Evolutionary conservation across 768 basidiomycete genomes (phyloP), one percentile per base, ranked within the genome.

Genomic region (Suillus luteus): DNA sequence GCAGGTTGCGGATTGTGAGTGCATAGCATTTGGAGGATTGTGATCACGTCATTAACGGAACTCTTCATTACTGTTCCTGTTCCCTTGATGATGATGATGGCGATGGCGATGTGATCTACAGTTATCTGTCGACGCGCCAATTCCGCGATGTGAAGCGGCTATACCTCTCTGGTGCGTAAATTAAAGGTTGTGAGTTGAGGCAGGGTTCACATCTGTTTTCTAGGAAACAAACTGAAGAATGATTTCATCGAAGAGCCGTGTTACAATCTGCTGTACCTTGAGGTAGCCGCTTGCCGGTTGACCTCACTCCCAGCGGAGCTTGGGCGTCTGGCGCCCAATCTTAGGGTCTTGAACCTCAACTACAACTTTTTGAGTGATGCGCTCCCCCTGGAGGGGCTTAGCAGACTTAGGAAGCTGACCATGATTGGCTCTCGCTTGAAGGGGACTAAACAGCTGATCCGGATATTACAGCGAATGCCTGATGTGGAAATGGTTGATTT

Each of bases 281-380:
- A 99, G 78, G 81, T 92, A 54, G 95, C 95, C 19, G 91, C 83
- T 33, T 98, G 97, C 75, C 85, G 91, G 65, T 79, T 99, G 66
- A 88, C 86, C 41, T 69, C 69, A 61, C 85, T 97, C 57, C 96
- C 96, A n/a, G 70, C 75, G 68, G 83, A 85, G 48, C 79, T 97
- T 68, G 82, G 83, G 60, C 72, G 72, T 54, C 77, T 91, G 62
- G 79, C 88, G 55, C 96, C 97, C 38, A 97, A 96, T 76, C 77
- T 98, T 71, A 88, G 95, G 61, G 89, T 89, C 64, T 80, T 99
- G 77, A 98, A 98, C 81, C 85, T 98, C 68, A 96, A 99, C 82
- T 96, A 97, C 82, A 99, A 99, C 76, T 98, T 96, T 76, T 73
- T 99, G 74, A 87, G 95, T 69, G 88, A 92, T 77, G 77, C 86